A percentile compares a stretch with the other conserved stretches of the same genome.
These are phyloP conservation scores for Wickerhamomyces silvicola DNA, from an alignment of 805 yeast species.

Conservation along the genomic window DNA sequence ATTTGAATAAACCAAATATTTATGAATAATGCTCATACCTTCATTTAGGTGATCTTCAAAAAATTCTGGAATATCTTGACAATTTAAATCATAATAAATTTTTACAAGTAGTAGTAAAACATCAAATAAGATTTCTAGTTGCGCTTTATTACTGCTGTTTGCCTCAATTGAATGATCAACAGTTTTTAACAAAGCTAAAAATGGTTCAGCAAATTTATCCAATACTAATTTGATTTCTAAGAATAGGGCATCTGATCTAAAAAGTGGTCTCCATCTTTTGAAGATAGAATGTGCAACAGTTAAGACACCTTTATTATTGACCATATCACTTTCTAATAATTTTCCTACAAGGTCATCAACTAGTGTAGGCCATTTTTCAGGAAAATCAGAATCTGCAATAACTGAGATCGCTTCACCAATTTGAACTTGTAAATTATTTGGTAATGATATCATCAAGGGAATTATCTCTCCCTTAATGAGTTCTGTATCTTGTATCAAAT, in stretches of 20 bases:
- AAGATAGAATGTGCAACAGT: constrained; percentile 93
- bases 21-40: constrained; percentile 79
- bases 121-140: constrained; percentile 54
- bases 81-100: constrained; percentile 87
- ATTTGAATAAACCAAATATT: constrained; percentile 62
- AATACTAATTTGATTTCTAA: constrained; percentile 82
- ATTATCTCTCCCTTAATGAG: constrained; percentile 73
- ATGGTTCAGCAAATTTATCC: constrained; percentile 77
- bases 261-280: constrained; percentile 93
- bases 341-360: constrained; percentile 67
- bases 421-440: constrained; percentile 79
- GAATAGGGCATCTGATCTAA: constrained; percentile 85
- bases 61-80: constrained; percentile 97
- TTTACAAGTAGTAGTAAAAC: constrained; percentile 67
- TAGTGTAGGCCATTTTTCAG: constrained; percentile 78
- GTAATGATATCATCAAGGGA: constrained; percentile 78
- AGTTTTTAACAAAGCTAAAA: constrained; percentile 56
- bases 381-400: constrained; percentile 95
- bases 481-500: constrained; percentile 63
- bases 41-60: constrained; percentile 81
- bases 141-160: constrained; percentile 38
- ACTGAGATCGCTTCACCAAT: constrained; percentile 89
- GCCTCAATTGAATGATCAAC: constrained; percentile 60
- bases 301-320: constrained; percentile 76
- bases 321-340: constrained; percentile 59